Percentiles rank a stretch among this genome's conserved stretches.
These are phyloP conservation scores for Ziziphus jujuba DNA, from an alignment of 306 rosid genomes.

Conservation along the genomic window DNA sequence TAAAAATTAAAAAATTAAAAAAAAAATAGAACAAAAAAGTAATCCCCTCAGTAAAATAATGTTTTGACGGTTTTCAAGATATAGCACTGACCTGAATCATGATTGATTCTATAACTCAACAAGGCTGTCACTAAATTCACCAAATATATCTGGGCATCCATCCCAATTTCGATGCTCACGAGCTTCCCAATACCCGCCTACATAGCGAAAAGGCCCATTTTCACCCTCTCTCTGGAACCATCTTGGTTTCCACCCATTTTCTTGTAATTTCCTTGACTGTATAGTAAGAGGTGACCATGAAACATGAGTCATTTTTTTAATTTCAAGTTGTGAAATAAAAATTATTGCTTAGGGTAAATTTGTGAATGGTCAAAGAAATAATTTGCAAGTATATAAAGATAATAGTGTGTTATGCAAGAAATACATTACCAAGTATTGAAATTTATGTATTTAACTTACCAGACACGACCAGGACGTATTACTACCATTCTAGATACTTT, in stretches of 20 bases:
- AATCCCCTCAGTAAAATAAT: neutral
- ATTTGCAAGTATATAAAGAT: neutral
- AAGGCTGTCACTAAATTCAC: slow-evolving; percentile 55
- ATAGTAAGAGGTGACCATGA: neutral
- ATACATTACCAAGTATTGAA: neutral
- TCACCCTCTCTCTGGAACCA: slow-evolving; percentile 78
- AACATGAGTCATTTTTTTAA: neutral
- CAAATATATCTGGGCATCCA: slow-evolving; percentile 81
- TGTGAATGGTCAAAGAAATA: neutral
- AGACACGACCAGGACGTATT: neutral
- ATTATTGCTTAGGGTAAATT: neutral
- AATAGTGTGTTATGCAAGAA: too few species aligned
- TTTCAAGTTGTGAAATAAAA: neutral
- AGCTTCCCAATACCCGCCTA: slow-evolving; percentile 95
- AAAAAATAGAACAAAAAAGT: too few species aligned
- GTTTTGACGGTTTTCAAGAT: neutral
- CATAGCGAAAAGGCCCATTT: slow-evolving; percentile 62
- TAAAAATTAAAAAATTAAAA: too few species aligned
- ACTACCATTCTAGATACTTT: neutral
- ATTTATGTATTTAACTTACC: neutral
- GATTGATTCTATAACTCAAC: slow-evolving; percentile 41
- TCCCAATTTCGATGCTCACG: slow-evolving; percentile 69
- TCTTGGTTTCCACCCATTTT: slow-evolving; percentile 89
- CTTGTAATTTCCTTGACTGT: slow-evolving; percentile 94
- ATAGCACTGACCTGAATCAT: slow-evolving; percentile 51